Base-by-base conservation (phyloP, 768 basidiomycete genomes). In the Lentinula boryana region DNA sequence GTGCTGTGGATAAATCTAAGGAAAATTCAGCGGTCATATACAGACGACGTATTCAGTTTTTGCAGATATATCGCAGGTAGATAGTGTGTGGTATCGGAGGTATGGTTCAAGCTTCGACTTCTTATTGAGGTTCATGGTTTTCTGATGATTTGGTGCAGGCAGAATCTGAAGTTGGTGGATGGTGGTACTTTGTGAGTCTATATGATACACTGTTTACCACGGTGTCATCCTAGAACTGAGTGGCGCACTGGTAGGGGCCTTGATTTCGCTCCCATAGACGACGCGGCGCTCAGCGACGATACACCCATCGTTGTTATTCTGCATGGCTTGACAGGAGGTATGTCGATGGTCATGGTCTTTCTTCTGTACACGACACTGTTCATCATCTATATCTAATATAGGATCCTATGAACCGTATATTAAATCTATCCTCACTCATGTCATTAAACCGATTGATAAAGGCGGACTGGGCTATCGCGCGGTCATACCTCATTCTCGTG, bases 371-470 rank as follows among this genome's bases (percentile, higher is more conserved):
- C 13, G 6, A n/a, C 4, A 36, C 12, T 32, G 16, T 6, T 40
- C 7, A 31, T 57, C 27, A 31, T 59, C 33, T 12, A 58, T 31
- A 33, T 52, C 50, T 4, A 52, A 38, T 35, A 31, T 61, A 84
- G 84, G 84, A 32, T 84, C 84, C 31, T 77, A 88, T 65, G 88
- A 88, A 73, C 78, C 80, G 16, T 91, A 89, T 63, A 85, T 89
- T 23, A 76, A 86, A 50, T 80, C 84, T 35, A 75, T 89, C 23
- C 72, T 90, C 9, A 75, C 79, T 32, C 81, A 82, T 52, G 80
- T 78, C 9, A 80, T 81, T 64, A 71, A 71, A 40, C 77, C 84
- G 10, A 74, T 78, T 15, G 74, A 76, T 18, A 72, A 84, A 62
- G 86, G 84, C 12, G 88, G 88, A 3, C 72, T 88, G 44, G 87